phyloP scores from a whole-genome alignment of 441 rosid genomes.

The Erysimum cheiri region DNA sequence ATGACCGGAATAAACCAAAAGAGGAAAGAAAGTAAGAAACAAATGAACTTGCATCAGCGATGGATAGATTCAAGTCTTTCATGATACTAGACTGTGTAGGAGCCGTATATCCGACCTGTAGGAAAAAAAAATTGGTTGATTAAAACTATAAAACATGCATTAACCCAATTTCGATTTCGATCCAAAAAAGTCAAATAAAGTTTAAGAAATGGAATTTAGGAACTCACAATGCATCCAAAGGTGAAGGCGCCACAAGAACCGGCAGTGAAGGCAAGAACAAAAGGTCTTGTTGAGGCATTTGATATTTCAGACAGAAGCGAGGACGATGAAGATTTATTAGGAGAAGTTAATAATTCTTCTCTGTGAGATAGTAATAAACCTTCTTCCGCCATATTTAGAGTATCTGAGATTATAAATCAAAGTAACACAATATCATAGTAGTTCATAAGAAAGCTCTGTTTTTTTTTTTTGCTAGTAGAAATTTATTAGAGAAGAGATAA shows the following conservation, averaged over 20 bases:
- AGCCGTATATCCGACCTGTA: conserved; percentile 43
- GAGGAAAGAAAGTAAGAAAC: background rate
- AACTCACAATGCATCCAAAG: conserved; percentile 43
- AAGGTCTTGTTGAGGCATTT: conserved; percentile 32
- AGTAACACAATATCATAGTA: background rate
- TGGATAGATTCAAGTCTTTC: conserved; percentile 43
- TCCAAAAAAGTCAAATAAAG: background rate
- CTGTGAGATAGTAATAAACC: conserved; percentile 10
- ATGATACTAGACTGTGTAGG: conserved; percentile 40
- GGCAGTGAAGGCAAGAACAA: conserved; percentile 41
- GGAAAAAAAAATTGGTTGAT: background rate
- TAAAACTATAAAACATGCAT: background rate
- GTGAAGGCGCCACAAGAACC: conserved; percentile 38
- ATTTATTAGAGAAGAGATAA: background rate
- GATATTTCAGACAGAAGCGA: conserved; percentile 38
- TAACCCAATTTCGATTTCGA: background rate
- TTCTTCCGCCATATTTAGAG: conserved; percentile 28
- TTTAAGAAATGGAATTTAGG: background rate
- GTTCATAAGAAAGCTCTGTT: conserved; percentile 12
- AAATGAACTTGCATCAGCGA: conserved; percentile 35
- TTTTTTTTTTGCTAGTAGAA: background rate
- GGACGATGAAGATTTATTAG: background rate
- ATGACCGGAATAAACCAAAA: conserved; percentile 25
- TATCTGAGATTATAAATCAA: conserved; percentile 20
- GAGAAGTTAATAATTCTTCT: conserved; percentile 8